Percentiles rank a stretch among this genome's conserved stretches.
Conservation (phyloP, 202 grass and related monocot species). For the Panicum hallii region DNA sequence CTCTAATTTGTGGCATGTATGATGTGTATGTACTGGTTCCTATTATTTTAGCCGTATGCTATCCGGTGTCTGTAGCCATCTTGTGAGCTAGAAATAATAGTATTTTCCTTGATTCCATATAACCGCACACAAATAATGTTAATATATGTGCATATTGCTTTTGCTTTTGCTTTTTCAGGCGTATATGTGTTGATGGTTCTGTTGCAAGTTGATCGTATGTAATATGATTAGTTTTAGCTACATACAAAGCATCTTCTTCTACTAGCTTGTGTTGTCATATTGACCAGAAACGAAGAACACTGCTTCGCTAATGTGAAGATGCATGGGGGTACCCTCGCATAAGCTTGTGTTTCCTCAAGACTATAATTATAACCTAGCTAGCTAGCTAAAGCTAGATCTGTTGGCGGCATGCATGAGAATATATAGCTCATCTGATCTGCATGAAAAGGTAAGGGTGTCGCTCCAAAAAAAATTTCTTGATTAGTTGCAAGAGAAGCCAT, state of each 20-base stretch:
- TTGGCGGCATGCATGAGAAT: background rate
- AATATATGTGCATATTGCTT: background rate
- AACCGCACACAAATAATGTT: background rate
- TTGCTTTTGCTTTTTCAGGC: background rate
- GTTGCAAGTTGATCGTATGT: constrained; percentile 1
- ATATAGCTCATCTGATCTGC: background rate
- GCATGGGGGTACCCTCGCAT: background rate
- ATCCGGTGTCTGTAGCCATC: background rate
- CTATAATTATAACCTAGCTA: background rate
- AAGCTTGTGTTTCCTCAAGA: too few relatives aligned
- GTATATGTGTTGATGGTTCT: constrained; percentile 2
- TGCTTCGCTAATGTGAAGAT: background rate
- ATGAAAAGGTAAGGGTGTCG: background rate
- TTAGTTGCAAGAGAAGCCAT: background rate
- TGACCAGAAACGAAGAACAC: background rate
- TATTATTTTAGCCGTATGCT: background rate
- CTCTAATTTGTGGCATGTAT: background rate
- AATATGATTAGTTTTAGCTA: constrained; percentile 1
- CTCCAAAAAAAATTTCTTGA: background rate
- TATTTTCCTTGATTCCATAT: background rate
- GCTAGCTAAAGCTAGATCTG: background rate
- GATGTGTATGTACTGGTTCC: background rate
- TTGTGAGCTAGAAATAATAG: background rate
- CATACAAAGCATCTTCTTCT: background rate
- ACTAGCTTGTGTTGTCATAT: background rate